Evolutionary conservation across 768 basidiomycete genomes (phyloP).

Genomic region (Auricularia sp.): DNA sequence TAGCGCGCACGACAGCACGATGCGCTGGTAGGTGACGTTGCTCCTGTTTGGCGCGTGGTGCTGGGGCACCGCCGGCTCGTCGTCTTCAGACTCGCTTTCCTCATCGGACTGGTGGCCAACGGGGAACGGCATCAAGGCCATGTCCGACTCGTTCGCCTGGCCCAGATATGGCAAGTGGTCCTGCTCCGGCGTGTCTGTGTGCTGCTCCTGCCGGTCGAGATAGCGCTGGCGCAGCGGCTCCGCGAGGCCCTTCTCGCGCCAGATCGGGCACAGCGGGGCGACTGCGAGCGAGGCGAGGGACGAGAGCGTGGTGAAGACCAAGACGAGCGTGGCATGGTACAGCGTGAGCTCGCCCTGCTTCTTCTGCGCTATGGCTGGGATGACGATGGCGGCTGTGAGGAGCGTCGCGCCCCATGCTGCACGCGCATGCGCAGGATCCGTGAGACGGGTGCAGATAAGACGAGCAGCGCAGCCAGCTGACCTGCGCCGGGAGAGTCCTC

Average conservation of each 20-base stretch:
- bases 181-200: not conserved
- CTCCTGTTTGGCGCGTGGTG: not conserved
- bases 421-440: not conserved
- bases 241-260: slow-evolving; percentile 2
- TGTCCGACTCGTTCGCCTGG: not conserved
- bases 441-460: not conserved
- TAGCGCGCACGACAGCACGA: not conserved
- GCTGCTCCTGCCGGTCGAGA: not conserved
- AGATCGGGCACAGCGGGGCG: slow-evolving; percentile 9
- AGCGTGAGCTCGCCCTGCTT: slow-evolving; percentile 4
- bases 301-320: slow-evolving; percentile 10
- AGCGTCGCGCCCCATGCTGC: slow-evolving; percentile 8
- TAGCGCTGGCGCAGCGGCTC: not conserved
- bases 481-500: slow-evolving; percentile 1
- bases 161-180: too few relatives aligned
- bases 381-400: slow-evolving; percentile 7
- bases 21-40: not conserved
- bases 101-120: not conserved
- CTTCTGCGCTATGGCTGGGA: slow-evolving; percentile 10
- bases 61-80: not conserved
- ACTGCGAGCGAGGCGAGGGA: slow-evolving; percentile 8
- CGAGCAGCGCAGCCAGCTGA: not conserved
- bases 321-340: slow-evolving; percentile 10
- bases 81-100: not conserved
- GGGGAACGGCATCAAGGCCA: not conserved